Conservation (phyloP, 2,329 filamentous ascomycete genomes). For the Colletotrichum lentis region DNA sequence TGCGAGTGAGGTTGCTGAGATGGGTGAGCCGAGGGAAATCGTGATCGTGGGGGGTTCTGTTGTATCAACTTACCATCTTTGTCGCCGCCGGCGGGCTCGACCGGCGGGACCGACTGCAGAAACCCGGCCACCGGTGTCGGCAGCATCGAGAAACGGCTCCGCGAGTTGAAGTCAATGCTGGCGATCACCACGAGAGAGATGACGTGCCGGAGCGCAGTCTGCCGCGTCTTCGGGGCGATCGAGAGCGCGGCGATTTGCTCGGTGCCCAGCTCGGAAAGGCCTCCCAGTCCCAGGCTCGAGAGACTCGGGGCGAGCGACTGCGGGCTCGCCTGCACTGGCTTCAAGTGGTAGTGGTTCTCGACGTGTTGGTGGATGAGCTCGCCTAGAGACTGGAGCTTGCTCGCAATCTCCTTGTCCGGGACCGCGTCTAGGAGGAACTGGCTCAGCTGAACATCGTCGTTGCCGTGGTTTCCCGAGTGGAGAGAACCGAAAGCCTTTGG, state of each 20-base stretch:
- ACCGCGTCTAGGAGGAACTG: conserved; percentile 50
- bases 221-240: conserved; percentile 46
- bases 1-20: conserved; percentile 45
- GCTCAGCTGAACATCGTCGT: conserved; percentile 43
- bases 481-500: not conserved
- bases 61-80: conserved; percentile 43
- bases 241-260: conserved; percentile 44
- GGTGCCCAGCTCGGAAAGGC: conserved; percentile 26
- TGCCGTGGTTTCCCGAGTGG: not conserved
- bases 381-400: conserved; percentile 47
- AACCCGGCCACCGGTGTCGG: conserved; percentile 47
- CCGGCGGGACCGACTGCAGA: conserved; percentile 43
- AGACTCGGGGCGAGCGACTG: conserved; percentile 42
- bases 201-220: conserved; percentile 49
- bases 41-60: too few species aligned
- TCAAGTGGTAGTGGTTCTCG: conserved; percentile 50
- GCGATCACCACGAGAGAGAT: conserved; percentile 49
- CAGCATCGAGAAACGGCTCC: conserved; percentile 48
- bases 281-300: conserved; percentile 42
- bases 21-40: not conserved
- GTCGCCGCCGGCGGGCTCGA: conserved; percentile 38
- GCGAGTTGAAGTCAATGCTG: conserved; percentile 46
- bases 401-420: conserved; percentile 48
- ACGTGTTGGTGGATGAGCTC: conserved; percentile 52
- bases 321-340: conserved; percentile 39